Base-by-base conservation (phyloP, 2,329 filamentous ascomycete genomes). In the Calcarisporium arbuscula region DNA sequence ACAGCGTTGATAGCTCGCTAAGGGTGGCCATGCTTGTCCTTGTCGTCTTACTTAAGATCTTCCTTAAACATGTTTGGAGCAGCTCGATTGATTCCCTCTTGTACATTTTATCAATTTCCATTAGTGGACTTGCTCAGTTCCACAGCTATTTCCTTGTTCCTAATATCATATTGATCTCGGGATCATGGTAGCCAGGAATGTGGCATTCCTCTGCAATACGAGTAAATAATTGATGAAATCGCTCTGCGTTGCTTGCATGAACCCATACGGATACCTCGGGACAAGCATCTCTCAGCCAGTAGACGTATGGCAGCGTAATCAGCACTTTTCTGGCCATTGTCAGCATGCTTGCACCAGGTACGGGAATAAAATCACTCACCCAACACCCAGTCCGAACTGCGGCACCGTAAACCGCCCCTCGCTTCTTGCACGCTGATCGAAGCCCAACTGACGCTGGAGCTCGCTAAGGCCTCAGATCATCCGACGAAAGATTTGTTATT, bases 181-280 rank as follows among this genome's bases (percentile, higher is more conserved):
- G 44, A 26, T 49, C 41, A 5, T 50, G 36, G 19, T 41, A 30
- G 8, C 50, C 49, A 2, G 51, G 46, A 6, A 46, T 45, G 1
- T 43, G 21, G 25, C 48, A 54, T 33, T 49, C 39, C 25, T 49
- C 28, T 4, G 54, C 52, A 20, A 58, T 51, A 0, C 30, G 44
- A 19, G 38, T 26, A 27, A 45, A 59, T 5, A 47, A 34, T 36
- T 54, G 38, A 4, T 44, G 47, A 30, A 59, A 57, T 4, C 48
- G 51, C 10, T 54, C 46, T 0, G 37, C 25, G 35, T 39, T 60
- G 39, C 50, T 56, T 1, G 52, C 57, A 30, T 57, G 50, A 12
- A 61, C 46, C 57, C 56, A 59, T 1, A n/a, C n/a, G 0, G 54
- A 57, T 5, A 46, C 34, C 1, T 53, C 48, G 4, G 44, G 44